Base-by-base conservation (phyloP, 345 rosid species). In the Hypericum perforatum region DNA sequence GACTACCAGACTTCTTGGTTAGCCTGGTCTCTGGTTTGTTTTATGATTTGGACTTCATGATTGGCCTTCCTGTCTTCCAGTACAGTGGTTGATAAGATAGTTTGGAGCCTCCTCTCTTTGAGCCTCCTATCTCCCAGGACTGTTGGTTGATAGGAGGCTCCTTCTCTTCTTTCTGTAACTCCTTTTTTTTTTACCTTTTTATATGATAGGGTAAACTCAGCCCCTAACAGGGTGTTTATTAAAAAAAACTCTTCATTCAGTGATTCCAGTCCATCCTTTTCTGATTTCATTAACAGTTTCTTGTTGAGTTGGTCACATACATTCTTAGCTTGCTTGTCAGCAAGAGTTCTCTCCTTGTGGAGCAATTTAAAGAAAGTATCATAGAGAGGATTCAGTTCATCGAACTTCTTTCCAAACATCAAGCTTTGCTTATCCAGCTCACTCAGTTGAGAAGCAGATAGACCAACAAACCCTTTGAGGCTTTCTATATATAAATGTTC, bases 351-450 rank as follows among this genome's bases (percentile, higher is more conserved):
- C 67, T 80, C 81, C 67, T 64, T 71, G 47, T 73, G 72, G 43
- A 74, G 59, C 68, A 80, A 63, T 61, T 75, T 61, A 72, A 78
- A 62, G 77, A 73, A 81, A 15, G 76, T 66, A 43, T 63, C 75
- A 60, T 72, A 73, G 42, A 76, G 62, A 46, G 70, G 66, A 65
- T 79, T 79, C 61, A 92, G 72, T 64, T 66, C 62, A 48, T 77
- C 82, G 60, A 82, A 78, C 16, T 83, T 78, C 16, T 71, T 66
- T 5, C 6, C 45, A 53, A 79, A 75, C 64, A 16, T 55, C 70
- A 71, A 59, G 58, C 72, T 83, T 62, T 81, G 73, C 56, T 64
- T 69, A 43, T 85, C 88, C 76, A 88, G 43, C 60, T 68, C 82
- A 62, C 45, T 63, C 80, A 92, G 61, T 64, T 81, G 82, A 2